phyloP scores from a whole-genome alignment of 2,329 filamentous ascomycete species.

The Microsporum audouinii region DNA sequence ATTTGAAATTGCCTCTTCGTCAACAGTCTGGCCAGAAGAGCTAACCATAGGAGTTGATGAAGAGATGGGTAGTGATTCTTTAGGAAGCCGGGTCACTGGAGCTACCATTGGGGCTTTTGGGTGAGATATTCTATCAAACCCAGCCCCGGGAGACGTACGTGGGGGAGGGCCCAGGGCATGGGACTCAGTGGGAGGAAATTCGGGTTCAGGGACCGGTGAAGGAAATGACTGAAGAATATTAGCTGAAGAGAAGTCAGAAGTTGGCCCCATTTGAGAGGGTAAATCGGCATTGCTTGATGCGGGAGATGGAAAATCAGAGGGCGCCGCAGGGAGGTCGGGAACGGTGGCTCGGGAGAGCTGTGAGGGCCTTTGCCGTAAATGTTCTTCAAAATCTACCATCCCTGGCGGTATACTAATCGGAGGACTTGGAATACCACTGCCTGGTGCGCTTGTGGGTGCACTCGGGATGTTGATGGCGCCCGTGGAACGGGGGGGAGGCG shows the following conservation, averaged over 20 bases:
- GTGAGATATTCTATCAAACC: constrained; percentile 4
- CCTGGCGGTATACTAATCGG: constrained; percentile 9
- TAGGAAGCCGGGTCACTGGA: background rate
- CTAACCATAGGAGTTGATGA: constrained; percentile 16
- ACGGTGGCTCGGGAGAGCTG: constrained; percentile 19
- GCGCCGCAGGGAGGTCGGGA: constrained; percentile 30
- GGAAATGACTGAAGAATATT: constrained; percentile 33
- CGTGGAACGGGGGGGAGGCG: constrained; percentile 18
- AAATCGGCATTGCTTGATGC: constrained; percentile 10
- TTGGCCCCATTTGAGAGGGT: constrained; percentile 12
- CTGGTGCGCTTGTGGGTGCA: constrained; percentile 17
- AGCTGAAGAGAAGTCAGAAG: constrained; percentile 10
- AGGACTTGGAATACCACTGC: constrained; percentile 15
- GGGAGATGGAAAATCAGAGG: constrained; percentile 25
- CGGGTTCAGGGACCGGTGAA: constrained; percentile 23
- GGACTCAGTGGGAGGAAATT: constrained; percentile 15
- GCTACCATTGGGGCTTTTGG: constrained; percentile 5
- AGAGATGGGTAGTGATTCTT: background rate
- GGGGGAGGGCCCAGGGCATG: constrained; percentile 18
- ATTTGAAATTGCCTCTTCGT: constrained; percentile 63
- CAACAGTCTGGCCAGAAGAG: constrained; percentile 26
- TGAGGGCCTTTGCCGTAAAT: constrained; percentile 19
- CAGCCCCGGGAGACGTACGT: constrained; percentile 6
- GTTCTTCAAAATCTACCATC: constrained; percentile 13
- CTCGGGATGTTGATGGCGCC: constrained; percentile 5